Percentiles rank a stretch among this genome's conserved stretches.
Conservation (phyloP, 2,329 filamentous ascomycete species). For the Macrophomina pseudophaseolina region DNA sequence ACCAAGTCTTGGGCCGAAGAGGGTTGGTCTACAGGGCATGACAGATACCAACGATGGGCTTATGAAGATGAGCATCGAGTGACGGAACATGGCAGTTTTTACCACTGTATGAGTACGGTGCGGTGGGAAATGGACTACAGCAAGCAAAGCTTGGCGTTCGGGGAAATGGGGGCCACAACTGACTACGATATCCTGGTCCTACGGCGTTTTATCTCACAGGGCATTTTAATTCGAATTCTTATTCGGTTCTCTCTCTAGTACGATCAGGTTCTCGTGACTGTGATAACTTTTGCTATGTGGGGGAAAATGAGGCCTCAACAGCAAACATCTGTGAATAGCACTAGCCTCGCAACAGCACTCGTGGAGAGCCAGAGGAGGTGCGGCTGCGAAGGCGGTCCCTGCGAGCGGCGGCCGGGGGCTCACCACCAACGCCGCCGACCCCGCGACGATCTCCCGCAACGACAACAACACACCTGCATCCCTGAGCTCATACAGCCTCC, state of each 20-base stretch:
- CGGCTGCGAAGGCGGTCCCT: background rate
- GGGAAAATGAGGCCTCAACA: no score
- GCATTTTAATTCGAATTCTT: background rate
- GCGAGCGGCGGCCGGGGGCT: conserved; percentile 21
- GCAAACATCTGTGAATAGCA: no score
- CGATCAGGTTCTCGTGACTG: background rate
- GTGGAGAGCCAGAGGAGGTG: no score
- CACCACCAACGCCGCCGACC: conserved; percentile 34
- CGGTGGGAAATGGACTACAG: background rate
- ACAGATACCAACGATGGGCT: conserved; percentile 91
- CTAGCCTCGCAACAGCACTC: background rate
- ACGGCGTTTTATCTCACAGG: background rate
- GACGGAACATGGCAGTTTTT: conserved; percentile 32
- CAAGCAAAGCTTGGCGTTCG: conserved; percentile 2
- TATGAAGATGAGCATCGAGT: conserved; percentile 98
- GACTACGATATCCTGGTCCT: conserved; percentile 17
- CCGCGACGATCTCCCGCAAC: conserved; percentile 32
- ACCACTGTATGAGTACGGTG: conserved; percentile 11
- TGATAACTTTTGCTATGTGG: no score
- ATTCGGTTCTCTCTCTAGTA: background rate
- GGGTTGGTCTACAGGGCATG: conserved; percentile 78
- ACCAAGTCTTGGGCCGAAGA: conserved; percentile 52
- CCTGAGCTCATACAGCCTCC: conserved; percentile 10
- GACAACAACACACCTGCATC: conserved; percentile 25
- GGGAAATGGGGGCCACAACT: background rate